phyloP scores from a whole-genome alignment of 179 eudicot species.

The Actinidia chinensis region DNA sequence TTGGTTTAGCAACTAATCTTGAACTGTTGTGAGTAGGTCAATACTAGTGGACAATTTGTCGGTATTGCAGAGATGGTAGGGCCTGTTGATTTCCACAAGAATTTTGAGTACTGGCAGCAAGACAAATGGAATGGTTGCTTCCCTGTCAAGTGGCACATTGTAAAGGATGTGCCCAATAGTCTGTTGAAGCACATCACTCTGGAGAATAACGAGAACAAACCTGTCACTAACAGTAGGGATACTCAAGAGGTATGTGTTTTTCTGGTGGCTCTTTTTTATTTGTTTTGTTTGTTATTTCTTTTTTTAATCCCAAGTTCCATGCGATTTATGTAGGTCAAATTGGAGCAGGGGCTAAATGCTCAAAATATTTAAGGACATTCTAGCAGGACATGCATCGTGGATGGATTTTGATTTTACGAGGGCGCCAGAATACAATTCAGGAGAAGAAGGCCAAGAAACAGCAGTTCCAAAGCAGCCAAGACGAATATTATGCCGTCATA shows the following conservation, averaged over 20 bases:
- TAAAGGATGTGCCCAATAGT: constrained; percentile 87
- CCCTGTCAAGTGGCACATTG: constrained; percentile 94
- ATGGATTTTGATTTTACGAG: constrained; percentile 88
- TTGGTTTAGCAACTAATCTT: constrained; percentile 2
- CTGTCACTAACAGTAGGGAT: constrained; percentile 95
- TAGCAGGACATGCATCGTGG: constrained; percentile 72
- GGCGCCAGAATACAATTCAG: constrained; percentile 71
- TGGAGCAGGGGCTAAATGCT: constrained; percentile 81
- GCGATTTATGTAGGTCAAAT: constrained; percentile 55
- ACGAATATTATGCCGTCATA: not conserved
- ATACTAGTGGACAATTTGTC: constrained; percentile 95
- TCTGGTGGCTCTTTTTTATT: not conserved
- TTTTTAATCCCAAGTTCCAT: not conserved
- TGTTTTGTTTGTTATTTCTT: not conserved
- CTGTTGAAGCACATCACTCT: constrained; percentile 82
- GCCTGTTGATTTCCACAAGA: constrained; percentile 81
- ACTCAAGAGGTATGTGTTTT: constrained; percentile 75
- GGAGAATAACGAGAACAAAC: constrained; percentile 87
- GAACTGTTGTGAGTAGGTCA: constrained; percentile 48
- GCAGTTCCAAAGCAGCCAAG: constrained; percentile 71
- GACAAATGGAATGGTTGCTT: constrained; percentile 97
- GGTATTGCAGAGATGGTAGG: constrained; percentile 96
- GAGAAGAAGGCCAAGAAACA: constrained; percentile 84
- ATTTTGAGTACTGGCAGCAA: constrained; percentile 91
- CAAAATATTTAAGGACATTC: constrained; percentile 70